Evolutionary conservation across 148 eudicot genomes (phyloP), one percentile per base, ranked within the genome.

Genomic region (Rhododendron molle): DNA sequence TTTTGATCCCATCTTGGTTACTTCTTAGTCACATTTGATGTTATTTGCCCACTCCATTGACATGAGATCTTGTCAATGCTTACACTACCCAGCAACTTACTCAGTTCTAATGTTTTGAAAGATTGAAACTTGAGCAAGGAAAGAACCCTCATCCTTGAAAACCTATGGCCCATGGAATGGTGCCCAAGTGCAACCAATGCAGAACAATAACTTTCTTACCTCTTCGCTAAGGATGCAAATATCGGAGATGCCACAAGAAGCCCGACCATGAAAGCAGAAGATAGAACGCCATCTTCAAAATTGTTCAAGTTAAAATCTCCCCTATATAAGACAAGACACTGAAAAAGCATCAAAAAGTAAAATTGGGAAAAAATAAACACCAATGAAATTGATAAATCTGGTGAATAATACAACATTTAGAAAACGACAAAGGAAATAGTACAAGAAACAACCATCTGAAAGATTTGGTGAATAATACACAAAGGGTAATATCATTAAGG

Each of bases 181-280:
- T 34, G 32, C 20, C 20, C 76, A 71, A 32, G 40, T 30, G 40
- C 77, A 81, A 81, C 43, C 81, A n/a, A 60, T 76, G 49, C 80
- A 69, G 47, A 14, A 28, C 2, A 26, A 50, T 38, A 44, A 28
- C 26, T 81, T 62, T 21, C 72, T 85, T 84, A 97, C 98, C 96
- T 94, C 90, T 97, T 95, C 49, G 98, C 93, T 62, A 94, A 86
- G 81, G 95, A 85, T 83, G 98, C 98, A 90, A 97, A 95, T 81
- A 97, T 90, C 12, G 98, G 98, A 86, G 98, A 97, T 81, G 98
- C 98, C 85, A 94, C 89, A 30, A 95, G 92, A 89, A 97, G 98
- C 83, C 98, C 99, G 62, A 97, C 98, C 99, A 97, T 95, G 93
- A 97, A 97, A 77, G 99, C 99, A 84, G 99, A 97, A 69, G 99